phyloP scores from a whole-genome alignment of 2,329 filamentous ascomycete species.

The Dactylellina sp. region DNA sequence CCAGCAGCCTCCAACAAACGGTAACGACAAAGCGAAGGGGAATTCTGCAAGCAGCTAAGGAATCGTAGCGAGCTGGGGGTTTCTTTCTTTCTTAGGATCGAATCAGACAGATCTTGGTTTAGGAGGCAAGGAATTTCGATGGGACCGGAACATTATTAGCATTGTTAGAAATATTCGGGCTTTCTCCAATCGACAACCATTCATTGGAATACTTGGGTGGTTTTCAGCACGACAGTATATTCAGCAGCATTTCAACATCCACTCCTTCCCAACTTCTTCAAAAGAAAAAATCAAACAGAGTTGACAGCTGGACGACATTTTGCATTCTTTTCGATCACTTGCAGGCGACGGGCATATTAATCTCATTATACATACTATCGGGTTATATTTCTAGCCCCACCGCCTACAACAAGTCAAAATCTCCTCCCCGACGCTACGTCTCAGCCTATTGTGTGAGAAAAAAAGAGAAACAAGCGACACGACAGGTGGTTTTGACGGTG shows the following conservation, averaged over 20 bases:
- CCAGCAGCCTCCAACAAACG: conserved; percentile 30
- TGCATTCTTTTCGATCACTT: conserved; percentile 24
- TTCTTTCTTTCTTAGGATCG: conserved; percentile 1
- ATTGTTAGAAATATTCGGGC: conserved; percentile 3
- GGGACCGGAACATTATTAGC: not conserved
- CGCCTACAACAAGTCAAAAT: not conserved
- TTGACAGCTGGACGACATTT: conserved; percentile 49
- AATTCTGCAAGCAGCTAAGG: not conserved
- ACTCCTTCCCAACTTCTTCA: not conserved
- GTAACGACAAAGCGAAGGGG: not conserved
- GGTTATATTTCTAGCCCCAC: conserved; percentile 2
- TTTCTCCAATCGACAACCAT: conserved; percentile 7
- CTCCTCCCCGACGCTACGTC: conserved; percentile 22
- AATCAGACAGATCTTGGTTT: conserved; percentile 15
- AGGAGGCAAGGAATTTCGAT: not conserved
- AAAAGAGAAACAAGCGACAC: conserved; percentile 25
- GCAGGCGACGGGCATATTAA: conserved; percentile 33
- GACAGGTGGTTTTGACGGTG: conserved; percentile 4
- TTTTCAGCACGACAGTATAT: not conserved
- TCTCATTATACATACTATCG: not conserved
- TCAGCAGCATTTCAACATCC: conserved; percentile 1
- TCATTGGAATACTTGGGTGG: conserved; percentile 2
- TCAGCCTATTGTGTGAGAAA: conserved; percentile 21
- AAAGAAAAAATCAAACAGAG: not conserved
- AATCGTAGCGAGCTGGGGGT: not conserved